Evolutionary conservation across 2,329 filamentous ascomycete species (phyloP).

Genomic region (Sporothrix mexicana): DNA sequence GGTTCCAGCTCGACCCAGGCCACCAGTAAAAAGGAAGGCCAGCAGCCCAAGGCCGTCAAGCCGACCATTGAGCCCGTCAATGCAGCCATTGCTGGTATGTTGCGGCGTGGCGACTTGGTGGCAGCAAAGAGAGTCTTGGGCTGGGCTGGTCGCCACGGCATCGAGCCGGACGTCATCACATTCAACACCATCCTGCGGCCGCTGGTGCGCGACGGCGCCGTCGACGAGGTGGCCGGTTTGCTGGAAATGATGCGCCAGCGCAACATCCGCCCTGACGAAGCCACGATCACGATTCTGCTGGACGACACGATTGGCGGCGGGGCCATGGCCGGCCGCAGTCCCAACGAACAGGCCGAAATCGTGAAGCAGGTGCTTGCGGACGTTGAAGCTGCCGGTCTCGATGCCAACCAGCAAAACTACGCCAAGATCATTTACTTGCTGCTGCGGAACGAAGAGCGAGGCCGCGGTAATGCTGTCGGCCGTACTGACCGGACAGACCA

Average conservation of each 20-base stretch:
- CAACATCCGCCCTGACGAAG: constrained; percentile 64
- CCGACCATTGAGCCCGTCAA: constrained; percentile 72
- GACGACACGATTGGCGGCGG: constrained; percentile 58
- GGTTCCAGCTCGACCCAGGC: too few relatives aligned
- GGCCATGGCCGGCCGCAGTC: constrained; percentile 45
- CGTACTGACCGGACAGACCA: not conserved
- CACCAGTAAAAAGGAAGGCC: not conserved
- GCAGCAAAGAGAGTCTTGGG: constrained; percentile 61
- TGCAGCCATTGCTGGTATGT: constrained; percentile 68
- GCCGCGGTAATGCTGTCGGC: not conserved
- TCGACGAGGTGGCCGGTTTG: constrained; percentile 57
- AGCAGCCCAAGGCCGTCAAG: constrained; percentile 51
- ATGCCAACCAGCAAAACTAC: constrained; percentile 68
- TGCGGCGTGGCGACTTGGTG: constrained; percentile 54
- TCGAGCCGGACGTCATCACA: constrained; percentile 62
- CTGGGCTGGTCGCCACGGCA: constrained; percentile 63
- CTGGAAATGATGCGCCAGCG: constrained; percentile 64
- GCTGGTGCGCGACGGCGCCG: constrained; percentile 57
- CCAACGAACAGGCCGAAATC: constrained; percentile 29
- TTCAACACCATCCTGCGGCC: constrained; percentile 74
- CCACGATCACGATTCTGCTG: constrained; percentile 76
- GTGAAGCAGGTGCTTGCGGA: constrained; percentile 62
- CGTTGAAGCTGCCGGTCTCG: constrained; percentile 63
- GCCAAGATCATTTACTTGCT: constrained; percentile 72
- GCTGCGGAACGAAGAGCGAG: constrained; percentile 47